Conservation (phyloP, 106 monocot genomes). For the Dendrobium nobile region DNA sequence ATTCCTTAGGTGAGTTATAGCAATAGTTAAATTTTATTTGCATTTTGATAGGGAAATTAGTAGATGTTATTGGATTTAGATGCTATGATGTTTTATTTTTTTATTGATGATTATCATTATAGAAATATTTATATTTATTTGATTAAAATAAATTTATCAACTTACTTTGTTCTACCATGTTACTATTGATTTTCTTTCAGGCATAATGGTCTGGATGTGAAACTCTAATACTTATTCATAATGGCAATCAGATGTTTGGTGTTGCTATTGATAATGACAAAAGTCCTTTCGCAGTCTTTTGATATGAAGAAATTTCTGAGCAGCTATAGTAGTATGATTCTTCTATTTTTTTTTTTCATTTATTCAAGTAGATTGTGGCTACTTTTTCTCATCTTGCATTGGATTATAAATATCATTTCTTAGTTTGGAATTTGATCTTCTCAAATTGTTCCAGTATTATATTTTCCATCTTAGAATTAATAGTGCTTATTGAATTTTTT, state of each 20-base stretch:
- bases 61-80: no score
- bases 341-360: background rate
- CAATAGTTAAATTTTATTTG: no score
- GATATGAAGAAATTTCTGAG: background rate
- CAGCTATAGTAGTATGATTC: background rate
- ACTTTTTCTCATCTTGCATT: background rate
- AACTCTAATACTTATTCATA: background rate
- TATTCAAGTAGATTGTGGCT: background rate
- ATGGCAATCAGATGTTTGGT: background rate
- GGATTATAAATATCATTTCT: background rate
- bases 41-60: no score
- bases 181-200: background rate
- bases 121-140: no score
- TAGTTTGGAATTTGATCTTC: background rate
- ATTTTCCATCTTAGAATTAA: background rate
- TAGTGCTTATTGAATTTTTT: background rate
- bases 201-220: background rate
- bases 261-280: background rate
- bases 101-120: no score
- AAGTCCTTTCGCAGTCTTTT: background rate
- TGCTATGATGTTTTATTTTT: no score
- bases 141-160: no score
- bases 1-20: no score
- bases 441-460: background rate
- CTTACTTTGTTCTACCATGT: no score